Percentiles rank a stretch among this genome's conserved stretches.
Conservation (phyloP, 805 yeast genomes). For the Spathaspora girioi region DNA sequence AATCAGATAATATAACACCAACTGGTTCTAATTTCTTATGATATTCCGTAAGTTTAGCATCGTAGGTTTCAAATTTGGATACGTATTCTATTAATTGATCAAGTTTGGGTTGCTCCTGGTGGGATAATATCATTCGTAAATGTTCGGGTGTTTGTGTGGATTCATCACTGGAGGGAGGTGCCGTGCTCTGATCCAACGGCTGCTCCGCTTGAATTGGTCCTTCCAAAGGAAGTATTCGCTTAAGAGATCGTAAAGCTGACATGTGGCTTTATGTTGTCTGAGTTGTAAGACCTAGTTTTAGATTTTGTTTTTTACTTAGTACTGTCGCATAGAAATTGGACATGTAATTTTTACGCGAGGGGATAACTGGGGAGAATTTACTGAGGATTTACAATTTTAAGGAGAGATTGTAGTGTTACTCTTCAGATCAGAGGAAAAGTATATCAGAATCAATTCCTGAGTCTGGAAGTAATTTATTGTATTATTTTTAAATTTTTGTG, state of each 20-base stretch:
- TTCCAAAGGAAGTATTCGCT: slow-evolving; percentile 1
- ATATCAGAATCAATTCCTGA: too few species aligned
- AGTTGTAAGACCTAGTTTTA: background rate
- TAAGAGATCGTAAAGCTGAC: slow-evolving; percentile 1
- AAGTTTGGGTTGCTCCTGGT: background rate
- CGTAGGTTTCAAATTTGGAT: slow-evolving; percentile 14
- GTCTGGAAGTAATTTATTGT: too few species aligned
- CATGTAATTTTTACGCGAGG: too few species aligned
- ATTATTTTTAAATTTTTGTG: too few species aligned
- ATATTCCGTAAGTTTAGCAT: slow-evolving; percentile 23
- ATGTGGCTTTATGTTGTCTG: background rate
- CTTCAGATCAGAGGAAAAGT: too few species aligned
- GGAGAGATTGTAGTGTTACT: too few species aligned
- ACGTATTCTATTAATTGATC: background rate
- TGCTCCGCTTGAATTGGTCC: background rate
- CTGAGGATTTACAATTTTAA: too few species aligned
- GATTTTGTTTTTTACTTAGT: background rate
- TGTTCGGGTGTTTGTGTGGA: slow-evolving; percentile 2
- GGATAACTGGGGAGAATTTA: too few species aligned
- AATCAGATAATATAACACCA: slow-evolving; percentile 47
- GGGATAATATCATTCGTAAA: background rate
- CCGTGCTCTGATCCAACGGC: too few species aligned
- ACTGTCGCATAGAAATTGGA: background rate
- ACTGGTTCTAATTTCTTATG: slow-evolving; percentile 45
- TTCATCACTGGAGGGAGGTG: background rate